Base-by-base conservation (phyloP, 176 grass and related monocot genomes). In the Carex cristatella region DNA sequence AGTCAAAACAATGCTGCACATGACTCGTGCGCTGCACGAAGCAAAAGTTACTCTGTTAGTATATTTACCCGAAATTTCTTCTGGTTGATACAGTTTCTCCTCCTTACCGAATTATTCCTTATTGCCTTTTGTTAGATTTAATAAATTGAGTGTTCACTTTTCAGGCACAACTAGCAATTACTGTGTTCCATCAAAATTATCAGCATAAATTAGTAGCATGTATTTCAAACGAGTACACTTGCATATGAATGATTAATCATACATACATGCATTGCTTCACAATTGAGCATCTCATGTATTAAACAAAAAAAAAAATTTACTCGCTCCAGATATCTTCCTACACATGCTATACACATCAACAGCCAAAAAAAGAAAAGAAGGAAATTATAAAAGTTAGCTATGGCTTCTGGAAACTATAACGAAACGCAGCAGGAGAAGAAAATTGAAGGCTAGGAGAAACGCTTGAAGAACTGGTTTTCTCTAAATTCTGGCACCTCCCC, bases 401-500 rank as follows among this genome's bases (percentile, higher is more conserved):
- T 0, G 3, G 48, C 5, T 79, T 79, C 27, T 56, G 53, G 4
- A 79, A 79, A 79, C 53, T 79, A 79, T 79, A 35, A 4, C 33
- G 28, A 69, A 54, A 27, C 6, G 12, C 46, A 83, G 5, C 55
- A 67, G 81, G 81, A 69, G 79, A 81, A 81, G 79, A 65, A 81
- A 66, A 83, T 51, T 83, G 44, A 66, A 78, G 74, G 74, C 30
- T 56, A 57, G 74, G 74, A 79, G 81, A 69, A 83, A 69, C 13
- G 54, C 63, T 83, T 53, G 65, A 83, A 69, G 65, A 83, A 69
- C 62, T 53, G 5, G 23, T 27, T 83, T 69, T 69, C 81, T 83
- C 81, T 83, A 48, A 64, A 69, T 56, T 69, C 10, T 83, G 40
- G 42, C 30, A 44, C 81, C 81, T 27, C 1, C 81, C 81, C 2